Conservation (phyloP, 202 grass and related monocot genomes). For the Dendrocalamus latiflorus region DNA sequence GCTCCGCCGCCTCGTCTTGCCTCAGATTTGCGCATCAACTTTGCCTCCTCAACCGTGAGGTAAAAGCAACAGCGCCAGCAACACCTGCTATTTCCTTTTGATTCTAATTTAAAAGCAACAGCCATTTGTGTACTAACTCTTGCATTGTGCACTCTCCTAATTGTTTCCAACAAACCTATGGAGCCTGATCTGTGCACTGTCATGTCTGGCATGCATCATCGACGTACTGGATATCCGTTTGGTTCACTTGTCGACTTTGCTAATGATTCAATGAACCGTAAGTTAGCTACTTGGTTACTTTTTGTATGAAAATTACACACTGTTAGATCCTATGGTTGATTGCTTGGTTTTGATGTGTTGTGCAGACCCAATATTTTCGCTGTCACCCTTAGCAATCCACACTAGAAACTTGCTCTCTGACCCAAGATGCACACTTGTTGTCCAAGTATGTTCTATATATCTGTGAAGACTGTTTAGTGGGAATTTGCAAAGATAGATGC, state of each 20-base stretch:
- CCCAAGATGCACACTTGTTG: slow-evolving; percentile 77
- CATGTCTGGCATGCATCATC: slow-evolving; percentile 69
- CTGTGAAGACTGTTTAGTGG: too few relatives aligned
- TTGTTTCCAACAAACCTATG: too few relatives aligned
- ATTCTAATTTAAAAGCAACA: too few relatives aligned
- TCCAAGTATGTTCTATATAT: slow-evolving; percentile 63
- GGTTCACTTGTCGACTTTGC: slow-evolving; percentile 73
- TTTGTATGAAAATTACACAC: not conserved
- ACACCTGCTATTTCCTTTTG: too few relatives aligned
- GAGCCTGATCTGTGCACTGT: too few relatives aligned
- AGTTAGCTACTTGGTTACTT: slow-evolving; percentile 30
- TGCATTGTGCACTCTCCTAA: too few relatives aligned
- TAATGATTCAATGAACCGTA: slow-evolving; percentile 58
- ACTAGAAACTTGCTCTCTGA: slow-evolving; percentile 64
- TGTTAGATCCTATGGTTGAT: not conserved
- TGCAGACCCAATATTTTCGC: slow-evolving; percentile 75
- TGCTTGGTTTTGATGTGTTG: not conserved
- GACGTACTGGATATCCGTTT: slow-evolving; percentile 64
- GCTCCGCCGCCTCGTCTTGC: too few relatives aligned
- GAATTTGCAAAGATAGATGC: too few relatives aligned
- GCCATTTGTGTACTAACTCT: too few relatives aligned
- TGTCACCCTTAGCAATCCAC: slow-evolving; percentile 67
- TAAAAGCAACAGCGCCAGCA: too few relatives aligned
- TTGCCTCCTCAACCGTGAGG: too few relatives aligned
- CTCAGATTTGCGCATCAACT: too few relatives aligned